Evolutionary conservation across 768 basidiomycete genomes (phyloP), one percentile per base, ranked within the genome.

Genomic region (Suillus discolor): DNA sequence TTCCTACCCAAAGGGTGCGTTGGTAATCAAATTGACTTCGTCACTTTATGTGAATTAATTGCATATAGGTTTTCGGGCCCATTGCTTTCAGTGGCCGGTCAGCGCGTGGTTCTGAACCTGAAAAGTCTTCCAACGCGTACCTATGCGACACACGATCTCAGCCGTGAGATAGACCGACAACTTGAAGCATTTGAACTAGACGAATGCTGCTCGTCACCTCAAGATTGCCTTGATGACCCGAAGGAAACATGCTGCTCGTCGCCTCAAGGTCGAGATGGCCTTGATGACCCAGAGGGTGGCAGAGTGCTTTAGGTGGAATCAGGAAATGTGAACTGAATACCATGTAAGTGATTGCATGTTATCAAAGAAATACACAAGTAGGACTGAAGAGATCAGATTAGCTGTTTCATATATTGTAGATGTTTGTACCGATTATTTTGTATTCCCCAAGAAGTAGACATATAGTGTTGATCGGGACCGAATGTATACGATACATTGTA

Each of bases 81-180:
- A n/a, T 7, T 70, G 23, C 54, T 69, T 70, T 77, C 25, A 51
- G 60, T 65, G 63, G 64, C 66, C 57, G 74, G 63, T 60, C 75
- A 66, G 65, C 76, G 68, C 55, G 73, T 70, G 62, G 71, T 69
- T 41, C 65, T 70, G 63, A 74, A 70, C 63, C 69, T 70, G 18
- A 65, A 62, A 15, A 34, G 45, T 67, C 68, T 71, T 4, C 64
- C 57, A 25, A 18, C 31, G 23, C 61, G 6, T 1, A 57, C 55
- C 0, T 61, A 70, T 38, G 47, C 64, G 45, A 72, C 61, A 2
- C 47, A 45, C 57, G 62, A 75, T 13, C 3, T 74, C 25, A 72
- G 70, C 28, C 44, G 62, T 2, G 70, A 71, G 62, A 64, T 71
- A 16, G 66, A 71, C 15, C 65, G 69, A 44, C 70, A 70, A 36